These are phyloP conservation scores for Hymenoscyphus occultus DNA, from an alignment of 2,329 filamentous ascomycete species.

Conservation along the genomic window DNA sequence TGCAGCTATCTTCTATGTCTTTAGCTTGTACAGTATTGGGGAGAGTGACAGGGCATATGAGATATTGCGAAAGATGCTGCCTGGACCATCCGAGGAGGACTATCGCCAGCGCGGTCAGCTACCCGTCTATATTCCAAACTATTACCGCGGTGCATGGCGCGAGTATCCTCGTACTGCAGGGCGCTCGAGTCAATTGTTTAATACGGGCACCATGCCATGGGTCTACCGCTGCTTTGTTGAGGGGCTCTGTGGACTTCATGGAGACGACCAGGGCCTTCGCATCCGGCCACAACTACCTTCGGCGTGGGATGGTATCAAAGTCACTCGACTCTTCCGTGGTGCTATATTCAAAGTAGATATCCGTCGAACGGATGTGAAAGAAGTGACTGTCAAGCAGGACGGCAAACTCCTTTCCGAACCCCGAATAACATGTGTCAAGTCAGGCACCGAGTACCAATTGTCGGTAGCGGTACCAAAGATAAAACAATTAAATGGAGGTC, in stretches of 20 bases:
- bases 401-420: conserved; percentile 41
- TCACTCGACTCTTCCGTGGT: conserved; percentile 48
- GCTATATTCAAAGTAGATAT: conserved; percentile 47
- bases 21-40: conserved; percentile 50
- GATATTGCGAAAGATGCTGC: conserved; percentile 52
- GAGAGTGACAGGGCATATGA: conserved; percentile 50
- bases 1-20: conserved; percentile 53
- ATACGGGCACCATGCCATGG: conserved; percentile 57
- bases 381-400: conserved; percentile 42
- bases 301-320: conserved; percentile 47
- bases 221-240: conserved; percentile 54
- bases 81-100: conserved; percentile 50
- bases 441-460: conserved; percentile 46
- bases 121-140: conserved; percentile 57
- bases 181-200: conserved; percentile 55
- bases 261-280: conserved; percentile 46
- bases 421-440: conserved; percentile 42
- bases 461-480: conserved; percentile 38
- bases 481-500: neutral
- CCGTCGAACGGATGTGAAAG: conserved; percentile 40
- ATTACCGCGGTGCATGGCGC: conserved; percentile 52
- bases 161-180: conserved; percentile 51
- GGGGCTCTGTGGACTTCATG: conserved; percentile 52
- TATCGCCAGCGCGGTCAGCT: conserved; percentile 53
- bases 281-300: conserved; percentile 51